These are phyloP conservation scores for Trichoderma aggressivum DNA, from an alignment of 2,329 filamentous ascomycete species.

Conservation along the genomic window DNA sequence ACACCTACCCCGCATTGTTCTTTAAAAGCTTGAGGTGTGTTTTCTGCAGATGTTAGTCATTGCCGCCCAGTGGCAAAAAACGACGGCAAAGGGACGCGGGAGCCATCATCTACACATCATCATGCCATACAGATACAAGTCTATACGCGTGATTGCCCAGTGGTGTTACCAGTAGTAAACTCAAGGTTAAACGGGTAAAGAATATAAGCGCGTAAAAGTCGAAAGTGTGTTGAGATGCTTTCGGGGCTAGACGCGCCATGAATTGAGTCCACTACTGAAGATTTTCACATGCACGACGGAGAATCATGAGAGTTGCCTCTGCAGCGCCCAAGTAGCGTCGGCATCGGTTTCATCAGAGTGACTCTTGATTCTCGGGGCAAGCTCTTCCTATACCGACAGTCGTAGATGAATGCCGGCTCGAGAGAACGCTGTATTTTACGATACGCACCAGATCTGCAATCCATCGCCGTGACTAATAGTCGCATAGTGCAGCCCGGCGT, in stretches of 20 bases:
- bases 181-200: background rate
- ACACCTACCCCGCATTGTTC: background rate
- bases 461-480: background rate
- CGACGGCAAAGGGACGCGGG: background rate
- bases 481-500: background rate
- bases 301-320: background rate
- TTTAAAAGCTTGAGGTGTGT: background rate
- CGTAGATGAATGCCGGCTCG: background rate
- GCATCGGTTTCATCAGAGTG: background rate
- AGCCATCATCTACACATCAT: background rate
- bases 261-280: background rate
- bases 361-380: background rate
- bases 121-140: background rate
- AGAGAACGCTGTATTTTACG: background rate
- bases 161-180: background rate
- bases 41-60: background rate
- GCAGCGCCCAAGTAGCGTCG: background rate
- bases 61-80: background rate
- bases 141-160: background rate
- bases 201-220: background rate
- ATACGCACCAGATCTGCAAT: background rate
- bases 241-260: background rate
- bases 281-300: background rate
- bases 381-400: background rate
- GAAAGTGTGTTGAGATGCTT: background rate